Base-by-base conservation (phyloP, 2,329 filamentous ascomycete genomes). In the Pezicula neosporulosa region DNA sequence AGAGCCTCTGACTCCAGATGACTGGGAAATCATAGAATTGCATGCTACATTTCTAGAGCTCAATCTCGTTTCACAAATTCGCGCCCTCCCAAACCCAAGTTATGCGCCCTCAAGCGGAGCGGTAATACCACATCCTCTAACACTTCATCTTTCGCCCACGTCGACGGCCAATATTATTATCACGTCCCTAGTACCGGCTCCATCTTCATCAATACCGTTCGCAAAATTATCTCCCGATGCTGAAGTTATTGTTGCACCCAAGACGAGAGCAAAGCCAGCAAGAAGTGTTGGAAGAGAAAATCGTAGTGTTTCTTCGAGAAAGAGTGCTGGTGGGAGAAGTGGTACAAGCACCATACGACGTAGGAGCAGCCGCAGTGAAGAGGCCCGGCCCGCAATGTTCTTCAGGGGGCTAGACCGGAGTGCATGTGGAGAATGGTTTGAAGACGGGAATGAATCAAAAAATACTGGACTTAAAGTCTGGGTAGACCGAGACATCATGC, bases 11-110 rank as follows among this genome's bases (percentile, higher is more conserved):
- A 97, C 94, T 0, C 85, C 93, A 1, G 90, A 95, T 52, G 94
- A 99, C 67, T 99, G 94, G 94, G 94, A 99, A 71, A 96, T 97
- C 63, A 97, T 99, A 62, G 94, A 99, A 70, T 77, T 99, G 2
- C 94, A 99, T 73, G 94, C 94, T 5, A 94, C 87, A 15, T 99
- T 97, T 65, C 77, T 99, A 47, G 94, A 99, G 66, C 78, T 97
- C 58, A 97, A 99, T 68, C 84, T 99, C 48, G 77, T 96, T 30
- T 89, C 87, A 42, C 94, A 99, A 72, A 92, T 99, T 61, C 87
- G 94, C 62, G 93, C 93, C 16, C 77, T 99, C 19, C 93, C 93
- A 21, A 97, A 97, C 68, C 93, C 93, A 16, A 75, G 79, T 21
- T 89, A 83, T 66, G 76, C 72, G 41, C 74, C 77, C 21, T 67